These are phyloP conservation scores for Microcyclospora pomicola DNA, from an alignment of 2,329 filamentous ascomycete genomes.

Conservation along the genomic window DNA sequence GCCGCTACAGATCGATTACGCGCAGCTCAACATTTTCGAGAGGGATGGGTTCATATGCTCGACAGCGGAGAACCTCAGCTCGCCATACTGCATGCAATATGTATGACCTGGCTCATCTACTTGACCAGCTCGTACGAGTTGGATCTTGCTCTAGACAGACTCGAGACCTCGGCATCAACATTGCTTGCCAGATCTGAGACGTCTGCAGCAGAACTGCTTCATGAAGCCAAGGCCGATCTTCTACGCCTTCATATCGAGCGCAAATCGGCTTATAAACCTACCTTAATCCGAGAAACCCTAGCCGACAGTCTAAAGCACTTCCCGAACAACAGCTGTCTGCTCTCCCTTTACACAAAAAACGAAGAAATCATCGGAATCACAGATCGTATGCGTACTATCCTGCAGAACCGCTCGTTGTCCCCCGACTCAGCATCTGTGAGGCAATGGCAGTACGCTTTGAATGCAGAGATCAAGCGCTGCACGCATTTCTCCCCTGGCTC, in stretches of 20 bases:
- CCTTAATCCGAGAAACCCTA: constrained; percentile 49
- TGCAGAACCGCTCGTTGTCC: too few relatives aligned
- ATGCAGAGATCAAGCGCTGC: constrained; percentile 5
- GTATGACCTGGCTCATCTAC: constrained; percentile 54
- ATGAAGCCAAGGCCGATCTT: constrained; percentile 55
- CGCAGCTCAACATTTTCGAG: constrained; percentile 38
- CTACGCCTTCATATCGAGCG: constrained; percentile 51
- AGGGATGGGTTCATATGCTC: constrained; percentile 42
- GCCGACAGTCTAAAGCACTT: constrained; percentile 48
- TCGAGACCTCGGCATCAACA: constrained; percentile 15
- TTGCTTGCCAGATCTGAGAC: constrained; percentile 25
- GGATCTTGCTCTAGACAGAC: constrained; percentile 21
- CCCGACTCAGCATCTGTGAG: constrained; percentile 10
- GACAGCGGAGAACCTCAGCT: constrained; percentile 34
- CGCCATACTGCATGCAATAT: constrained; percentile 46
- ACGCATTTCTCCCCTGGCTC: constrained; percentile 6
- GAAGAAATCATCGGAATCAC: constrained; percentile 65
- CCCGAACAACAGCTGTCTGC: constrained; percentile 63
- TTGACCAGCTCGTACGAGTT: constrained; percentile 33
- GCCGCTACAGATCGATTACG: neutral
- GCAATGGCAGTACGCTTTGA: constrained; percentile 7
- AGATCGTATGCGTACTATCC: constrained; percentile 51
- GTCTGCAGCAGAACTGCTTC: constrained; percentile 44
- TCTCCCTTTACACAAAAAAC: constrained; percentile 59
- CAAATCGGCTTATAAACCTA: constrained; percentile 53